Evolutionary conservation across 331 rosid species (phyloP).

Genomic region (Cucumis variabilis): DNA sequence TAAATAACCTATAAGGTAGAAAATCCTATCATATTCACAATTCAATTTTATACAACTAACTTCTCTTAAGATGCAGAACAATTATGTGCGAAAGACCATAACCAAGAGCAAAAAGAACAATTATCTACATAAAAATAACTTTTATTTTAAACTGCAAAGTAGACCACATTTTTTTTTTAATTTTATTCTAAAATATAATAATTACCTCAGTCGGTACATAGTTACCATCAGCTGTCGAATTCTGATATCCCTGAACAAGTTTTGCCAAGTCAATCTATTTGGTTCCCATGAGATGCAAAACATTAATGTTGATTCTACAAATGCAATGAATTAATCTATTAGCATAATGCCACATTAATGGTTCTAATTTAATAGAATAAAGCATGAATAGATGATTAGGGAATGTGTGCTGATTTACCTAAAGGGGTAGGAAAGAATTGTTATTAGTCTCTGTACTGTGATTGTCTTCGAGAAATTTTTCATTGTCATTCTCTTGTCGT

Average conservation of each 20-base stretch:
- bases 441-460: conserved; percentile 52
- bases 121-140: too few species aligned
- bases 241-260: conserved; percentile 84
- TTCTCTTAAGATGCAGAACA: too few species aligned
- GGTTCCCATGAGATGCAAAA: conserved; percentile 90
- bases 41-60: too few species aligned
- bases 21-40: too few species aligned
- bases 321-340: conserved; percentile 41
- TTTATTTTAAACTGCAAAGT: too few species aligned
- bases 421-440: conserved; percentile 83
- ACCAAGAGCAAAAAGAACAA: too few species aligned
- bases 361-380: conserved; percentile 13
- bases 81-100: too few species aligned
- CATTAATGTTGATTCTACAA: conserved; percentile 90
- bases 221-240: conserved; percentile 72
- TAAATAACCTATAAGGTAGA: too few species aligned
- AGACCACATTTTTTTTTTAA: too few species aligned
- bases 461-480: conserved; percentile 59
- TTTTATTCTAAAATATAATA: too few species aligned
- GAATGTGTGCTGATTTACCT: conserved; percentile 58
- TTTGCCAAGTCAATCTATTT: conserved; percentile 92
- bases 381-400: conserved; percentile 26
- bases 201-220: conserved; percentile 77
- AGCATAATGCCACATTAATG: conserved; percentile 40
- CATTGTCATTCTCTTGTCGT: conserved; percentile 73